These are phyloP conservation scores for Chytriomyces confervae DNA, from an alignment of 192 early-diverging fungal genomes.

Conservation along the genomic window DNA sequence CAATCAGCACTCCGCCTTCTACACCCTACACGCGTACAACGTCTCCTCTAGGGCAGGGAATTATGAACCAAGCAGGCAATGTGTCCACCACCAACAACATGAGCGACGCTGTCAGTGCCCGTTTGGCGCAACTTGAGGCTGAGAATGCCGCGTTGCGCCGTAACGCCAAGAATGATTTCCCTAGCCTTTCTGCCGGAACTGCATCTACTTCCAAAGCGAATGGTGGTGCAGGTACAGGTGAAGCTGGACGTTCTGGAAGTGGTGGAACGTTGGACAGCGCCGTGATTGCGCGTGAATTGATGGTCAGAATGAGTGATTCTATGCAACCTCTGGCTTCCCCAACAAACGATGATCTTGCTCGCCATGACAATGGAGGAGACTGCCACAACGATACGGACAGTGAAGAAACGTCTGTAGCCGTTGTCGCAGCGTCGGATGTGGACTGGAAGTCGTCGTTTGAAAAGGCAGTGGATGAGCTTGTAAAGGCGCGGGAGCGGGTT, in stretches of 20 bases:
- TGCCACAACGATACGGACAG: conserved; percentile 5
- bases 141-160: conserved; percentile 15
- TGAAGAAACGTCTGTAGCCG: not conserved
- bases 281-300: too few relatives aligned
- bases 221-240: not conserved
- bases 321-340: not conserved
- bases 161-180: not conserved
- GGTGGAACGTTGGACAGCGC: not conserved
- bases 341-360: not conserved
- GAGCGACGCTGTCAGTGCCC: not conserved
- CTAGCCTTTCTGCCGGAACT: not conserved
- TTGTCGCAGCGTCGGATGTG: not conserved
- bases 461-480: conserved; percentile 14
- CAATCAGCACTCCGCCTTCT: conserved; percentile 9
- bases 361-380: not conserved
- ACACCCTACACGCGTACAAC: conserved; percentile 10
- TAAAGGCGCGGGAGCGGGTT: conserved; percentile 21
- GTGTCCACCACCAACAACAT: conserved; percentile 4
- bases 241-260: not conserved
- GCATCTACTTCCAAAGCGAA: not conserved
- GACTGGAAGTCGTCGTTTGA: conserved; percentile 33
- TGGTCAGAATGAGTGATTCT: not conserved
- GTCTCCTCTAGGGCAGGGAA: not conserved
- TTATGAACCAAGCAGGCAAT: too few relatives aligned
- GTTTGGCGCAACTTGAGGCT: conserved; percentile 12